Conservation (phyloP, 169 alveolate species). For the Eimeria maxima region DNA sequence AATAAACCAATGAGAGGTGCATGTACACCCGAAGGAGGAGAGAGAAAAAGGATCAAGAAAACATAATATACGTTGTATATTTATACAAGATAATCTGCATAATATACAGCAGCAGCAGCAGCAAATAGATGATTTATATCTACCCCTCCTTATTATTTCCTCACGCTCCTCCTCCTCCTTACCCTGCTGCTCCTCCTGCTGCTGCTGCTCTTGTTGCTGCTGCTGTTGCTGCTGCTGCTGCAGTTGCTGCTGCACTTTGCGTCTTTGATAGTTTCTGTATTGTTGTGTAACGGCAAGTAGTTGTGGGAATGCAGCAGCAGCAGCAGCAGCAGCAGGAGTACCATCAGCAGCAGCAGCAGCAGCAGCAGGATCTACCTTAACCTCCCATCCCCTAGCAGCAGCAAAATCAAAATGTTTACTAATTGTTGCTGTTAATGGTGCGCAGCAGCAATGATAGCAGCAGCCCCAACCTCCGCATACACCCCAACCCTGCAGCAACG, state of each 20-base stretch:
- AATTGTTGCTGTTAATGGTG: slow-evolving; percentile 18
- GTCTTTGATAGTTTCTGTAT: background rate
- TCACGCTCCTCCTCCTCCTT: no score
- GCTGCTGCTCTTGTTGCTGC: no score
- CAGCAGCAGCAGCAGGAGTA: no score
- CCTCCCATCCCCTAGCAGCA: slow-evolving; percentile 47
- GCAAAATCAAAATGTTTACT: slow-evolving; percentile 25
- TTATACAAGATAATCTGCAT: background rate
- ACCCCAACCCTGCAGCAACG: slow-evolving; percentile 27
- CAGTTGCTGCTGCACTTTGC: background rate
- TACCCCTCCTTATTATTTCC: background rate
- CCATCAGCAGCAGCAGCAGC: no score
- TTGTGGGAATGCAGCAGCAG: slow-evolving; percentile 41
- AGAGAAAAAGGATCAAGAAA: slow-evolving; percentile 17
- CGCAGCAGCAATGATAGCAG: background rate
- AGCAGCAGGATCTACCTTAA: slow-evolving; percentile 6
- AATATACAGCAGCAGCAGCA: slow-evolving; percentile 40
- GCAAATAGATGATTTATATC: no score
- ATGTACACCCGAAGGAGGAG: slow-evolving; percentile 9
- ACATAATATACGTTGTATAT: slow-evolving; percentile 23
- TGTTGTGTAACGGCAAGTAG: background rate
- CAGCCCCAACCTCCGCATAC: slow-evolving; percentile 58
- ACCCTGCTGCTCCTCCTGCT: no score
- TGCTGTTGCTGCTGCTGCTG: background rate
- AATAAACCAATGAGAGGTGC: slow-evolving; percentile 36